Evolutionary conservation across 2,329 filamentous ascomycete species (phyloP), one percentile per base, ranked within the genome.

Genomic region (Sclerotinia glacialis): DNA sequence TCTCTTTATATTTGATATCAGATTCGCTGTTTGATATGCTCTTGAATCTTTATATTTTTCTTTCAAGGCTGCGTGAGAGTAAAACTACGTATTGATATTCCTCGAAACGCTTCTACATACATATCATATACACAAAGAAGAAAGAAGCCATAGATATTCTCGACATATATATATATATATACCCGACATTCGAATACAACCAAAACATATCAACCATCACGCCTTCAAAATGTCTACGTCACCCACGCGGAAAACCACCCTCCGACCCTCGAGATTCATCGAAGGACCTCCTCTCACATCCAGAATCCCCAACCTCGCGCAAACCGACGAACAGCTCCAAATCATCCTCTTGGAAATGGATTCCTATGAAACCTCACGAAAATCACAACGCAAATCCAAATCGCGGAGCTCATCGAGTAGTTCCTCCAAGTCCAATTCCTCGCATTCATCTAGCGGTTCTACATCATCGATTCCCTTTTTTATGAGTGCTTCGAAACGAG

Each of bases 281-380:
- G 68, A 69, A 61, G 68, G 67, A 8, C 34, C 40, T 8, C 68
- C 68, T 9, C 53, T 65, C 40, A 68, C 68, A 14, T 56, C 50
- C n/a, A 65, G 54, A 34, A 37, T 46, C 11, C 63, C 63, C 37
- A 61, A 68, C 28, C 64, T 64, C 40, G 44, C 55, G 26, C 42
- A 46, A n/a, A 47, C 66, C 14, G 49, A 66, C 31, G 54, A 64
- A 18, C 67, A 62, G 5, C 56, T 69, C 31, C 64, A 66, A 14
- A 60, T 28, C 3, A 55, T 69, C 47, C 68, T 69, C 31, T 37
- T 49, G 18, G 67, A 68, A 52, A 68, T 69, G 68, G 66, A 69
- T 37, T 64, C 60, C 16, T 64, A 66, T 42, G 68, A 61, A 23
- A 37, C 31, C 8, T 37, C 58, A 6, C 44, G 31, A 34, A 18